phyloP scores from a whole-genome alignment of 1,284 basidiomycete genomes.

The Ceratobasidium sp. region DNA sequence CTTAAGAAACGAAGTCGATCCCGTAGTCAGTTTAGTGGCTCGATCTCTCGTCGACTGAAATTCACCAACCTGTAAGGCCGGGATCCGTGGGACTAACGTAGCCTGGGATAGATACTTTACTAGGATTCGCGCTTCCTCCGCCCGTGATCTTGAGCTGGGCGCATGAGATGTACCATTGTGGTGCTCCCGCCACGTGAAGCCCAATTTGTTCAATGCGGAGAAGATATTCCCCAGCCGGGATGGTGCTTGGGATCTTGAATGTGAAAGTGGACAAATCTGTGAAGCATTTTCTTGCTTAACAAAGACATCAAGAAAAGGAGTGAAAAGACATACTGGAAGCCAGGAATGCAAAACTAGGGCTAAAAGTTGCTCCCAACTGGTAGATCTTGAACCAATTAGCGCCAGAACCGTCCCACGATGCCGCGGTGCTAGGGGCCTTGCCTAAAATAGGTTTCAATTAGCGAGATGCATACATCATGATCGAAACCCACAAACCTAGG shows the following conservation, averaged over 20 bases:
- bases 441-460: constrained; percentile 49
- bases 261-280: constrained; percentile 52
- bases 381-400: constrained; percentile 69
- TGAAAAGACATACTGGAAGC: constrained; percentile 11
- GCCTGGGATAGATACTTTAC: constrained; percentile 48
- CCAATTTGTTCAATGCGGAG: constrained; percentile 62
- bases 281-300: background rate
- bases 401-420: constrained; percentile 64
- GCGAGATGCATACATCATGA: background rate
- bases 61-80: constrained; percentile 32
- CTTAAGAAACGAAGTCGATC: background rate
- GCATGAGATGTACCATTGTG: constrained; percentile 45
- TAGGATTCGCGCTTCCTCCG: constrained; percentile 46
- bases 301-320: background rate
- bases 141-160: constrained; percentile 48
- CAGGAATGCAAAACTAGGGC: constrained; percentile 18
- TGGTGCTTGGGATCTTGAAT: constrained; percentile 60
- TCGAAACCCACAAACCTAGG: constrained; percentile 54
- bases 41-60: background rate
- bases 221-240: constrained; percentile 62
- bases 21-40: background rate
- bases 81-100: constrained; percentile 47
- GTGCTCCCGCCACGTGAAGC: constrained; percentile 34
- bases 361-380: constrained; percentile 57
- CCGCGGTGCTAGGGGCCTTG: constrained; percentile 63